Base-by-base conservation (phyloP, 495 filamentous ascomycete genomes). In the Podospora conica region DNA sequence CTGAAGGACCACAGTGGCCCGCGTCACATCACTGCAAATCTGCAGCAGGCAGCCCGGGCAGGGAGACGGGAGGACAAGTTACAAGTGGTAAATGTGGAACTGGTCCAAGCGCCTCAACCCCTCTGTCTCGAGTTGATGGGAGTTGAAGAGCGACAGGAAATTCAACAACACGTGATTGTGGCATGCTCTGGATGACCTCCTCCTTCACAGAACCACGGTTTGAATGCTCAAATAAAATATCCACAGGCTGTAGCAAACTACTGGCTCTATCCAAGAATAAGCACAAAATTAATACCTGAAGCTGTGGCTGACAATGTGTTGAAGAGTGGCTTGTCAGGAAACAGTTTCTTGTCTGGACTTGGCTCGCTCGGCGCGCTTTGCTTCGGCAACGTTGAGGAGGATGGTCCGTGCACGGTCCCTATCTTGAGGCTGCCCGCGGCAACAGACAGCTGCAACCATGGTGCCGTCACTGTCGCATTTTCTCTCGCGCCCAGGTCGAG, bases 341-440 rank as follows among this genome's bases (percentile, higher is more conserved):
- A 48, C 40, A 48, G 18, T 48, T 48, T n/a, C 40, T 48, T 48
- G 40, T 48, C 15, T 48, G 40, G 40, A 5, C n/a, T n/a, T 48
- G 40, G 15, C 40, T 48, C 40, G 40, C n/a, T n/a, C n/a, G n/a
- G n/a, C 15, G 23, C 65, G 65, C 61, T 67, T 63, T 67, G 12
- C 65, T 66, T 66, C 65, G 65, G 65, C 58, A 61, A 48, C 24
- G 40, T n/a, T 22, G 24, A 23, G 29, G 24, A 11, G 11, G 20
- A 31, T 63, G 59, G 65, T 53, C 69, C 66, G 71, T 72, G 73
- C 71, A 60, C 57, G 6, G 33, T 12, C 55, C 24, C 0, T 20
- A 20, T 29, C 63, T 31, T 23, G 15, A 18, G 23, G 27, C 59
- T 40, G 23, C 18, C 15, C 53, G 48, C 61, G 54, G 23, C 61